Base-by-base conservation (phyloP, 2,329 filamentous ascomycete species). In the Neopestalotiopsis sp. region DNA sequence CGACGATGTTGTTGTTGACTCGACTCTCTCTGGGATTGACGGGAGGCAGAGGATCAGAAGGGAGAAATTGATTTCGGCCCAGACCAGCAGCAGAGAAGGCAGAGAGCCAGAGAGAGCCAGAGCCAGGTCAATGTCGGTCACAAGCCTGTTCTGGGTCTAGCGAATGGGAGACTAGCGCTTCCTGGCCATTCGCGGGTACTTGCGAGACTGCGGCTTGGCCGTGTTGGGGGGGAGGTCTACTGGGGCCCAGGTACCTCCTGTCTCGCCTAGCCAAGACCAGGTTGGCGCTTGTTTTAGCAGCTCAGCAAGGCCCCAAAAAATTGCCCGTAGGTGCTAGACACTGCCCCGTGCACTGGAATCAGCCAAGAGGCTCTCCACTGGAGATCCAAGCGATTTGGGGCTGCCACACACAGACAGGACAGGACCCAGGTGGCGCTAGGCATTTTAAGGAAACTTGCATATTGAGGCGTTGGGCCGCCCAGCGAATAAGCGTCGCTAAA, bases 261-360 rank as follows among this genome's bases (percentile, higher is more conserved):
- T 52, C 45, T 52, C 45, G 45, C 45, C 57, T 59, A 59, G 57
- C 57, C 24, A 59, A 59, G 24, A 59, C 24, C 57, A 59, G 57
- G 57, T 34, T 59, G 45, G 45, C 45, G 45, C 45, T 52, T 52
- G 45, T 52, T 52, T 52, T 52, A 52, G 45, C 45, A 52, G 45
- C 45, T 52, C 45, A 52, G 45, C 45, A 52, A 59, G 57, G 57
- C 57, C 57, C 57, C 57, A 59, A 59, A 52, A 52, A 59, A 59
- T 59, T 30, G 28, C 59, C 59, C 59, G 59, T 62, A 40, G 30
- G 32, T 34, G 32, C 59, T 67, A 66, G 52, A 56, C 65, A 67
- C 65, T 67, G 65, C 65, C 65, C 65, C 65, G 65, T 67, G 65
- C 56, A 38, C 65, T 67, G 65, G 56, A 52, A n/a, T 56, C 59